These are phyloP conservation scores for Tuber umbilicatum DNA, from an alignment of 495 filamentous ascomycete genomes.

Conservation along the genomic window DNA sequence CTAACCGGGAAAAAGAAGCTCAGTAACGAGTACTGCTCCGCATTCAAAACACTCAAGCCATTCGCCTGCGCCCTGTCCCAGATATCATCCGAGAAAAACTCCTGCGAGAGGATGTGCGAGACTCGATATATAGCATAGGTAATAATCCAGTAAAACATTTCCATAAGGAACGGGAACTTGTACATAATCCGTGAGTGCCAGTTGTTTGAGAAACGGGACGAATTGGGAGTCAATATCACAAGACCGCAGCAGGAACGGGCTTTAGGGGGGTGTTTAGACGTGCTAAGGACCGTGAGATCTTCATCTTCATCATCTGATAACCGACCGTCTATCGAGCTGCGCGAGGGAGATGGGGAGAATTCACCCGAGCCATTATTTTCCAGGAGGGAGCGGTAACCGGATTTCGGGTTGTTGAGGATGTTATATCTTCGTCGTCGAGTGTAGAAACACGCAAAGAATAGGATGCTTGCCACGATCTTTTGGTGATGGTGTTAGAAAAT, in stretches of 20 bases:
- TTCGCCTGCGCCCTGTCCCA: slow-evolving; percentile 63
- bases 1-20: slow-evolving; percentile 52
- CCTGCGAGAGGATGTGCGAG: slow-evolving; percentile 56
- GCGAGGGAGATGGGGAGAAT: slow-evolving; percentile 44
- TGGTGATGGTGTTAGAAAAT: not conserved
- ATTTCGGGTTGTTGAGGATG: slow-evolving; percentile 44
- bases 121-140: slow-evolving; percentile 60
- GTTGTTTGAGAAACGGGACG: slow-evolving; percentile 52
- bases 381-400: slow-evolving; percentile 42
- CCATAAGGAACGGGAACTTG: slow-evolving; percentile 67
- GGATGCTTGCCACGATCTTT: slow-evolving; percentile 56
- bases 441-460: slow-evolving; percentile 53
- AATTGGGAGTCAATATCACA: slow-evolving; percentile 52
- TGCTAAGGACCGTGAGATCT: slow-evolving; percentile 35
- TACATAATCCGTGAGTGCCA: slow-evolving; percentile 57
- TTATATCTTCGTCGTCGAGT: slow-evolving; percentile 51
- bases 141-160: slow-evolving; percentile 74
- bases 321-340: slow-evolving; percentile 1
- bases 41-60: slow-evolving; percentile 55
- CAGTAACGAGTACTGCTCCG: slow-evolving; percentile 53
- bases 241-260: slow-evolving; percentile 48
- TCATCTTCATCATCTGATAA: slow-evolving; percentile 35
- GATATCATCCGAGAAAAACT: slow-evolving; percentile 55
- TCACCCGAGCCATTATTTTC: slow-evolving; percentile 40
- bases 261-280: slow-evolving; percentile 48